Evolutionary conservation across 2,329 filamentous ascomycete species (phyloP).

Genomic region (Setomelanomma holmii): DNA sequence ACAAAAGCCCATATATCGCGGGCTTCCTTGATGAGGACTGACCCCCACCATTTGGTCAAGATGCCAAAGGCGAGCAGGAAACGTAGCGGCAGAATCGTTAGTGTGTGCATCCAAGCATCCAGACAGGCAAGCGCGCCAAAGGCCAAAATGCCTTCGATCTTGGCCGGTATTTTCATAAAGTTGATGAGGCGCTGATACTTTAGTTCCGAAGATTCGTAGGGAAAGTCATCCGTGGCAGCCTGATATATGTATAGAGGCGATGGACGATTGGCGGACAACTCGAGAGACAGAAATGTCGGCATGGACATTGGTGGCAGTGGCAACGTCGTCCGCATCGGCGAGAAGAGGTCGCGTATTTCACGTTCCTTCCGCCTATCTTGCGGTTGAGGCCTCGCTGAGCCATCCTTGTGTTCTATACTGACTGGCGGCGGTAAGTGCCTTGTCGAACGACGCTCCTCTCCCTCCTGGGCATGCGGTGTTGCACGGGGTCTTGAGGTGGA

Average conservation of each 20-base stretch:
- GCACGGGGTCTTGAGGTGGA: slow-evolving; percentile 33
- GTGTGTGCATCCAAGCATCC: slow-evolving; percentile 95
- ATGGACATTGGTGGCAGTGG: slow-evolving; percentile 69
- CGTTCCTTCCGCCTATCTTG: slow-evolving; percentile 35
- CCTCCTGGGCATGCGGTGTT: slow-evolving; percentile 22
- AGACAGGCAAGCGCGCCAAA: slow-evolving; percentile 92
- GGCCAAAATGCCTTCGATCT: slow-evolving; percentile 81
- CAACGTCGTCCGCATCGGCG: slow-evolving; percentile 56
- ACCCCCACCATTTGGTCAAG: slow-evolving; percentile 78
- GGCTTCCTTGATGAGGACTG: slow-evolving; percentile 74
- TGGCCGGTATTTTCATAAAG: slow-evolving; percentile 80
- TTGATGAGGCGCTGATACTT: slow-evolving; percentile 93
- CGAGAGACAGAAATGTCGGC: slow-evolving; percentile 70
- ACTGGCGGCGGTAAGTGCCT: slow-evolving; percentile 41
- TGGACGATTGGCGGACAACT: slow-evolving; percentile 66
- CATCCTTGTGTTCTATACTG: slow-evolving; percentile 43
- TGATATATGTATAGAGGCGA: slow-evolving; percentile 70
- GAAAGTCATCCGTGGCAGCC: slow-evolving; percentile 64
- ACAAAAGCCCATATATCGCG: slow-evolving; percentile 78
- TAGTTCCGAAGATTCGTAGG: slow-evolving; percentile 90
- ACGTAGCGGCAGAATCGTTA: slow-evolving; percentile 90
- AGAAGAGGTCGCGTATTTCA: slow-evolving; percentile 37
- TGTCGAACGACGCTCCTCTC: slow-evolving; percentile 25
- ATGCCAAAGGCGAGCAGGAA: slow-evolving; percentile 83
- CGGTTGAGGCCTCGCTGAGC: slow-evolving; percentile 37